Evolutionary conservation across 2,329 filamentous ascomycete genomes (phyloP), one percentile per base, ranked within the genome.

Genomic region (Colletotrichum higginsianum): DNA sequence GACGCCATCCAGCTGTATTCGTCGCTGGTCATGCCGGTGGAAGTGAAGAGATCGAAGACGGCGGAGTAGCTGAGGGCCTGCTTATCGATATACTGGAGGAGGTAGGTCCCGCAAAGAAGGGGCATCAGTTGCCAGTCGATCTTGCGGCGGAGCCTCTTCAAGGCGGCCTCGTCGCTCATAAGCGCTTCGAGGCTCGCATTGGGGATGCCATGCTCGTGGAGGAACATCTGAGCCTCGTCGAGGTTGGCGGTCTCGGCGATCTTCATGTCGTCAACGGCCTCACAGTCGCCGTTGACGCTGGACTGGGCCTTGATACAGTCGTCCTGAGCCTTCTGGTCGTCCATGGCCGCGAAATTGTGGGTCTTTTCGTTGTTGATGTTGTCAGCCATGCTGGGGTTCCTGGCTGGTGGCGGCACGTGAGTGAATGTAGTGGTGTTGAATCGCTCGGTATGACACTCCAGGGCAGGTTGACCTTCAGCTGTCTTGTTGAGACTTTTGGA

Each of bases 51-150:
- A 56, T 89, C 88, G 71, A 89, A 89, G 0, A 89, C 86, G 2
- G 87, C 87, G 0, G 85, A 83, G 75, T 89, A 89, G 0, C 83
- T 83, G 4, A 89, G 79, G 0, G 86, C 85, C 71, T 86, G 84
- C 78, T 90, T 90, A 77, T 89, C 87, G 75, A 89, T 86, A 71
- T 87, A 88, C 73, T 89, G 87, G 4, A 89, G 79, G 3, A 86
- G 77, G 56, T 84, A 87, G 0, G 86, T 87, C 0, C 83, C 82
- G 46, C 82, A 83, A 3, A 90, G 82, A 4, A 89, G 79, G 0
- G 88, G 88, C 72, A 89, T 80, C 12, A 90, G 74, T 0, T 84
- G 76, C 70, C 83, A 79, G 68, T 89, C 88, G 57, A 89, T 84
- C 66, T 84, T 86, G 16, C 82, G 80, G 35, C 74, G 66, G 56